phyloP scores from a whole-genome alignment of 2,329 filamentous ascomycete species.

The Colletotrichum nymphaeae region DNA sequence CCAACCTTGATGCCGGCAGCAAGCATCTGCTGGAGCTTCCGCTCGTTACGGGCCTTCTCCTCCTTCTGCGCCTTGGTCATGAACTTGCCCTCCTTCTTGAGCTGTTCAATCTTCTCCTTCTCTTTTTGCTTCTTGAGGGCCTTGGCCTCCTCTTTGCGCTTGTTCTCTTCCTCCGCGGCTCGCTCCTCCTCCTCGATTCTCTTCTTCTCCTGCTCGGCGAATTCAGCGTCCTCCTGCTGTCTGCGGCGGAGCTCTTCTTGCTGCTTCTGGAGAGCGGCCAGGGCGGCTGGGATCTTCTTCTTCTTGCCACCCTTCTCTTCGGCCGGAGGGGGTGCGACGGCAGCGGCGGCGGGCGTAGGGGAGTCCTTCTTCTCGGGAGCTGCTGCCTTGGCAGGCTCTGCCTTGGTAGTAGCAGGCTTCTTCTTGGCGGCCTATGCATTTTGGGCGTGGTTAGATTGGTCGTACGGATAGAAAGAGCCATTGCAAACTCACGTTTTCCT shows the following conservation, averaged over 20 bases:
- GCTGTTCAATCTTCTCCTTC: constrained; percentile 86
- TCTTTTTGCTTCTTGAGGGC: constrained; percentile 86
- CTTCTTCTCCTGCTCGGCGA: constrained; percentile 72
- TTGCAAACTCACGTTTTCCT: constrained; percentile 79
- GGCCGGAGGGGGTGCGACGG: constrained; percentile 49
- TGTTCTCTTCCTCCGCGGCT: constrained; percentile 73
- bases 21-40: constrained; percentile 87
- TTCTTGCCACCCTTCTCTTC: constrained; percentile 73
- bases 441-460: not conserved
- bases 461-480: not conserved
- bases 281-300: constrained; percentile 87
- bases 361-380: constrained; percentile 58
- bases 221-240: constrained; percentile 72
- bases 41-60: constrained; percentile 81
- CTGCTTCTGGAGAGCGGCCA: constrained; percentile 81
- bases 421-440: constrained; percentile 81
- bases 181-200: constrained; percentile 74
- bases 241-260: constrained; percentile 79
- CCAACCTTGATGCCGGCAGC: constrained; percentile 81
- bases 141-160: constrained; percentile 78
- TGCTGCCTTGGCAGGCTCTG: constrained; percentile 65
- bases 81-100: constrained; percentile 89
- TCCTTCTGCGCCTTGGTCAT: constrained; percentile 88
- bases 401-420: constrained; percentile 64
- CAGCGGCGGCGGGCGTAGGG: constrained; percentile 50